Evolutionary conservation across 257 asterid species (phyloP), one percentile per base, ranked within the genome.

Genomic region (Capsicum pubescens): DNA sequence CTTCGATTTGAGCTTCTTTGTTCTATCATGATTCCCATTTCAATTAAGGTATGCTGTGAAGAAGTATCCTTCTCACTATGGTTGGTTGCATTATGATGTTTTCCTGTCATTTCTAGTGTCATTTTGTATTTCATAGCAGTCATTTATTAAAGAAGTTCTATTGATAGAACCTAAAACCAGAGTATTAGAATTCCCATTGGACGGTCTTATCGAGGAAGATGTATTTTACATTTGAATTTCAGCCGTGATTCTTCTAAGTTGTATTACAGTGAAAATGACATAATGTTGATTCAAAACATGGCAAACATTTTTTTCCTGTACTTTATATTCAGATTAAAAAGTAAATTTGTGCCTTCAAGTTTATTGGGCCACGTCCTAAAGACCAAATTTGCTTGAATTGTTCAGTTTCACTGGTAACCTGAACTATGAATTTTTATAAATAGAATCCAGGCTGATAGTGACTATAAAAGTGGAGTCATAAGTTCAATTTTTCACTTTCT

Each of bases 1-100:
- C 94, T 97, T 80, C 98, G 99, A 39, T 97, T 97, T 89, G 98
- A 97, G 91, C 97, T 97, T 87, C 98, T 97, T 74, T 97, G 99
- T 90, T 97, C 99, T 86, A 97, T 97, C 84, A 97, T 97, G 99
- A 97, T 97, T 87, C 99, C 99, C 83, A 97, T 97, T 87, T 97
- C 99, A 81, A 97, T 97, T 81, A 97, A 97, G 99, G 99, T 95
- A 84, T 85, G 46, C n/a, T 66, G 86, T 39, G 61, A 44, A 87
- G 61, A 44, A 87, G 77, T 74, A 76, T 14, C 80, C 68, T n/a
- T 19, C 84, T 9, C 84, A 16, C 36, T 67, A 44, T 79, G 32
- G 9, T 42, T 69, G 50, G 55, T 69, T 11, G 55, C 78, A 69
- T 42, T 16, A 69, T 69, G 55, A 42, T 1, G 46, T 39, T 69